Evolutionary conservation across 2,329 filamentous ascomycete genomes (phyloP), one percentile per base, ranked within the genome.

Genomic region (Rutstroemia sp.): DNA sequence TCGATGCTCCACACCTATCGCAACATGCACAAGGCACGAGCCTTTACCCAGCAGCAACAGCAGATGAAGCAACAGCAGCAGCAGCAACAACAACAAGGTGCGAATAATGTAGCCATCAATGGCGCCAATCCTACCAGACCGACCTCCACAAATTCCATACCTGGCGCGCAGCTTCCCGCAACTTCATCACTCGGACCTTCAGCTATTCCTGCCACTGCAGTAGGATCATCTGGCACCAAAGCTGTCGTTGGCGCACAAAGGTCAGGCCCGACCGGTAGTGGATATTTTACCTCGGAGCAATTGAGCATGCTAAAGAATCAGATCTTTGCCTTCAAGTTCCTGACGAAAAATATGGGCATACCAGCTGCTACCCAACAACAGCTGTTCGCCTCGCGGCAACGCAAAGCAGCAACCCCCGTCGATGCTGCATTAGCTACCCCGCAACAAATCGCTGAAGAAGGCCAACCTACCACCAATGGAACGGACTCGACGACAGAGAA

Each of bases 321-420:
- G 70, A 96, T 97, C 51, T 80, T 87, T 65, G 92, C 92, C 0
- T 97, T 96, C 74, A 95, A 95, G 72, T 80, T 91, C 63, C 78
- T 99, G 4, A 87, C 89, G 5, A 95, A 94, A 72, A 96, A 96
- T 64, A 79, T 87, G 14, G 87, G 91, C 0, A 83, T 97, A 3
- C 90, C 92, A 1, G 73, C 81, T 30, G 80, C 83, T 60, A 81
- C 96, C 62, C 90, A 95, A 69, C 88, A 92, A 67, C 83, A 88
- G 49, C 85, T 97, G 39, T 95, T 92, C 69, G 79, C 86, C 46
- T 84, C 87, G 57, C 83, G 86, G 49, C 81, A 86, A 63, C 85
- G 85, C 63, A 82, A 86, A 57, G 49, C 63, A 9, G 44, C 62
- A 25, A 55, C 61, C n/a, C 27, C 54, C 5, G 27, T 57, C 9